These are phyloP conservation scores for Ailanthus altissimus DNA, from an alignment of 345 rosid species.

Conservation along the genomic window DNA sequence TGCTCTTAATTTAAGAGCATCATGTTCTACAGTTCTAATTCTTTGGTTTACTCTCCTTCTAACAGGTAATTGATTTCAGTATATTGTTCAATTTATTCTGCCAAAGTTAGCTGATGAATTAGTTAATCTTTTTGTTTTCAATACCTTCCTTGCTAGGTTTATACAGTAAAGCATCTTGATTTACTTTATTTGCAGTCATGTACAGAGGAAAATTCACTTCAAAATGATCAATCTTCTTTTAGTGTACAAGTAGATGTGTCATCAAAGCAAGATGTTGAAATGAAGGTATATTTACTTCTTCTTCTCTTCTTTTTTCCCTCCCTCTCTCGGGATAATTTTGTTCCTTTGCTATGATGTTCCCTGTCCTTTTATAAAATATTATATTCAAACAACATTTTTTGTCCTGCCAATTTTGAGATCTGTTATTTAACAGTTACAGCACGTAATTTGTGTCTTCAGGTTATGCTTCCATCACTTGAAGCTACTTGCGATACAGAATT, in stretches of 20 bases:
- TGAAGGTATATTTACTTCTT: conserved; percentile 49
- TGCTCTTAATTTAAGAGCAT: neutral
- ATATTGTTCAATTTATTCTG: too few relatives aligned
- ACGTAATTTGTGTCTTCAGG: conserved; percentile 43
- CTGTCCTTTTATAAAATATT: neutral
- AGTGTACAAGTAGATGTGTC: conserved; percentile 56
- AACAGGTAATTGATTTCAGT: neutral
- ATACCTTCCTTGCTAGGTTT: neutral
- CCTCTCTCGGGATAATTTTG: conserved; percentile 6
- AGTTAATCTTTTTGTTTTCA: neutral
- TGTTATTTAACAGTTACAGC: conserved; percentile 12
- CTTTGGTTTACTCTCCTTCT: neutral
- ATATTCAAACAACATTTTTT: conserved; percentile 6
- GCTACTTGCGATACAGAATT: conserved; percentile 54
- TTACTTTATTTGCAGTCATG: conserved; percentile 37
- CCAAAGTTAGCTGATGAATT: neutral
- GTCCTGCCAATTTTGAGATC: conserved; percentile 5
- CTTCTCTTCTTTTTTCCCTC: conserved; percentile 16
- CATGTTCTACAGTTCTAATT: neutral
- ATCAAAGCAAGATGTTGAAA: conserved; percentile 59
- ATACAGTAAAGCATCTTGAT: neutral
- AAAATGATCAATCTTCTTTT: conserved; percentile 46
- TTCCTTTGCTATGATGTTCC: neutral
- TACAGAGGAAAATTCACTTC: conserved; percentile 37
- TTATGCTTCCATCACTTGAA: conserved; percentile 62